Evolutionary conservation across 805 yeast species (phyloP), one percentile per base, ranked within the genome.

Genomic region (Candida stauntonica): DNA sequence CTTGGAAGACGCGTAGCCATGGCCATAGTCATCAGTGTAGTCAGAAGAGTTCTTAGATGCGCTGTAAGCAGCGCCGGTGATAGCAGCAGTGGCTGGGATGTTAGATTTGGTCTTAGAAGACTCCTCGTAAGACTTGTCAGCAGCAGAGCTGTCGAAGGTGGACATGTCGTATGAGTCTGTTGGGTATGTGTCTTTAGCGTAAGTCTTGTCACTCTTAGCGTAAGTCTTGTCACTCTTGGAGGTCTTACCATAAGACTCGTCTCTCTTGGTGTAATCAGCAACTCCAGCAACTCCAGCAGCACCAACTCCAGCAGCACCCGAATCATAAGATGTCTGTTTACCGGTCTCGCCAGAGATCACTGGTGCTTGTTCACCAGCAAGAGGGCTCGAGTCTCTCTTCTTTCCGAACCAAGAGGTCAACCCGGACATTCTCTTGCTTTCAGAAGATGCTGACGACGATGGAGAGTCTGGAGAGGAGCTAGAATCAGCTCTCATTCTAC

Each of bases 331-430:
- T 12, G 41, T 28, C 24, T 37, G 41, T 15, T 17, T 32, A 7
- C 40, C 44, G n/a, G 31, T 26, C 27, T 17, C n/a, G 5, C 36
- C 36, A 15, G 17, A 18, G 5, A 31, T 18, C 27, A 15, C 36
- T 12, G n/a, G n/a, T n/a, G 18, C 29, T 5, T 21, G 7, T 7
- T 21, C 24, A n/a, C n/a, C n/a, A n/a, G n/a, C n/a, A n/a, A n/a
- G n/a, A n/a, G n/a, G n/a, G n/a, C n/a, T n/a, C n/a, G n/a, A n/a
- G 24, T 21, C 24, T 21, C 11, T 11, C 11, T 21, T 21, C 24
- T 21, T 21, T 7, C 24, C 24, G 11, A 21, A 21, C 24, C 24
- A 21, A 8, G 24, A 21, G 24, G 24, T 11, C 7, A 21, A 21
- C 9, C 24, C 24, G 24, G 7, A 11, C 24, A 8, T 21, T 21